A percentile compares a stretch with the other conserved stretches of the same genome.
phyloP scores from a whole-genome alignment of 345 rosid species.

The Hevea brasiliensis region DNA sequence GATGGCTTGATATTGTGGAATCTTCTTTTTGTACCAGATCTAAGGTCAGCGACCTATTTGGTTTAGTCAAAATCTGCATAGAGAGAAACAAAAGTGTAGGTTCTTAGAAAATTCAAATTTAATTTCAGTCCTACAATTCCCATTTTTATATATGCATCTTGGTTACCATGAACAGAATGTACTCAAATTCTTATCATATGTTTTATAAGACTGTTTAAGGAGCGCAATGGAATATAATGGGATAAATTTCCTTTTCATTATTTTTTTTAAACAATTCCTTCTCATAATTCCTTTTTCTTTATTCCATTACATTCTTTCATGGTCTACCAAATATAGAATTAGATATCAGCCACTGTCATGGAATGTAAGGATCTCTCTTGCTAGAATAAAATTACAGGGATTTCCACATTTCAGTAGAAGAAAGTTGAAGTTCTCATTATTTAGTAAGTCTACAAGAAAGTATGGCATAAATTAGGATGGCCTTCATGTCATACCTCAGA shows the following conservation, averaged over 20 bases:
- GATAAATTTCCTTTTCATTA: background rate
- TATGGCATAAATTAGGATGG: conserved; percentile 5
- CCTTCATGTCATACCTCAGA: conserved; percentile 51
- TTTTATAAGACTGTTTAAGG: background rate
- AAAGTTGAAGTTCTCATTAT: background rate
- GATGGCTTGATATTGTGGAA: conserved; percentile 33
- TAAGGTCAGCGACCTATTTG: conserved; percentile 49
- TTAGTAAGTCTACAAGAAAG: conserved; percentile 1
- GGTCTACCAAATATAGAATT: background rate
- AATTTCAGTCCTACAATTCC: background rate
- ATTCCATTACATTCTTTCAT: background rate
- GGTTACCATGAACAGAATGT: background rate
- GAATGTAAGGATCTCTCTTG: background rate
- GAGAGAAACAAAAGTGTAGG: conserved; percentile 8
- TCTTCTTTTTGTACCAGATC: conserved; percentile 60
- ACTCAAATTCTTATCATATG: background rate
- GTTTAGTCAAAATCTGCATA: conserved; percentile 54
- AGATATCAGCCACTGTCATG: background rate
- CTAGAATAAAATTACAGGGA: background rate
- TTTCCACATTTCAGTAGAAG: background rate
- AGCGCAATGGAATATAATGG: background rate
- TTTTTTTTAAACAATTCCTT: background rate
- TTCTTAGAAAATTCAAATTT: background rate
- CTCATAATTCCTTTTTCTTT: background rate
- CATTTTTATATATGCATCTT: background rate